A percentile compares a stretch with the other conserved stretches of the same genome.
Evolutionary conservation across 2,329 filamentous ascomycete genomes (phyloP).

Genomic region (Thyridium curvatum): DNA sequence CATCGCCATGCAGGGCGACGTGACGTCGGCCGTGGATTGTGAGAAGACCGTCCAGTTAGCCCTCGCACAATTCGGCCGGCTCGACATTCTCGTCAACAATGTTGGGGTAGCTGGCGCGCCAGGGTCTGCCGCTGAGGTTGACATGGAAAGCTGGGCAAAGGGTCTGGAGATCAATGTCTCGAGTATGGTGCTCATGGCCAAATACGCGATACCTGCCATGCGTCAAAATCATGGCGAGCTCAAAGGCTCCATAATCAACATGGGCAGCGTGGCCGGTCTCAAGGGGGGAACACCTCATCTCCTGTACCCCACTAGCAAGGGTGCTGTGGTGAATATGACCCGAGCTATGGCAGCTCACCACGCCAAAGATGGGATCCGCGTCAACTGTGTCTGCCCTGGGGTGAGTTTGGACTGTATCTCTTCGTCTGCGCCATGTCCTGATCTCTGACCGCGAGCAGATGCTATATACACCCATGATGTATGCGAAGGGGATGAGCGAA

Average conservation of each 20-base stretch:
- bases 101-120: slow-evolving; percentile 54
- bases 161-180: slow-evolving; percentile 56
- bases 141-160: slow-evolving; percentile 50
- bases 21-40: slow-evolving; percentile 49
- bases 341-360: slow-evolving; percentile 45
- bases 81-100: slow-evolving; percentile 61
- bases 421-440: neutral
- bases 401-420: neutral
- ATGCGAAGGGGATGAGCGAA: slow-evolving; percentile 26
- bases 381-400: slow-evolving; percentile 42
- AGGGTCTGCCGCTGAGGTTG: slow-evolving; percentile 55
- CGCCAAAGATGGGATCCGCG: slow-evolving; percentile 34
- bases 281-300: slow-evolving; percentile 37
- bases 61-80: slow-evolving; percentile 40
- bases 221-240: slow-evolving; percentile 38
- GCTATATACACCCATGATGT: slow-evolving; percentile 42
- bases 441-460: slow-evolving; percentile 15
- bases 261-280: slow-evolving; percentile 53
- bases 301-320: slow-evolving; percentile 40
- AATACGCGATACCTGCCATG: slow-evolving; percentile 57
- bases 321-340: slow-evolving; percentile 44
- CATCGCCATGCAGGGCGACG: slow-evolving; percentile 40
- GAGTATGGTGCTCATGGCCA: slow-evolving; percentile 60
- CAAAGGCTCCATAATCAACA: slow-evolving; percentile 52
- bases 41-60: slow-evolving; percentile 31